Evolutionary conservation across 768 basidiomycete genomes (phyloP).

Genomic region (Mycena crocata): DNA sequence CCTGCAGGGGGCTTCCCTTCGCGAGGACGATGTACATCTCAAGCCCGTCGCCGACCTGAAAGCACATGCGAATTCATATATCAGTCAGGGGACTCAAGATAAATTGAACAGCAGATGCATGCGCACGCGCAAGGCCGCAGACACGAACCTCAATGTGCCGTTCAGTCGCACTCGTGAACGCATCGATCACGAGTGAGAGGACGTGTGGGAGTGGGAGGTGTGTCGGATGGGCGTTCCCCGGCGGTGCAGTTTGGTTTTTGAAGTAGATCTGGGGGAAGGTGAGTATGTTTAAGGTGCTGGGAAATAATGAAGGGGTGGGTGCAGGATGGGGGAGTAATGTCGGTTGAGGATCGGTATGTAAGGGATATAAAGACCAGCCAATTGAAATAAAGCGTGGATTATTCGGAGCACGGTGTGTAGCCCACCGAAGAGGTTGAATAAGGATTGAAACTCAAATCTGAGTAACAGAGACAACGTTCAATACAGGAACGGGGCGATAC

Average conservation of each 20-base stretch:
- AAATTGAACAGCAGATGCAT: too few relatives aligned
- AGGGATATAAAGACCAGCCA: too few relatives aligned
- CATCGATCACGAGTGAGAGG: slow-evolving; percentile 90
- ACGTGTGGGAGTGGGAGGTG: slow-evolving; percentile 87
- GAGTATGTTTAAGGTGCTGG: too few relatives aligned
- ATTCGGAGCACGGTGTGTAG: background rate
- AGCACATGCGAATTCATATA: too few relatives aligned
- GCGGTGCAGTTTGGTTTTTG: slow-evolving; percentile 89
- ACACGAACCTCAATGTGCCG: slow-evolving; percentile 91
- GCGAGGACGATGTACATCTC: slow-evolving; percentile 91
- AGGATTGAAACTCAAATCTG: background rate
- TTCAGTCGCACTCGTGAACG: slow-evolving; percentile 97
- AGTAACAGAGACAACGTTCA: too few relatives aligned
- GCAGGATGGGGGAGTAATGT: slow-evolving; percentile 11
- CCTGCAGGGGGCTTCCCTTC: slow-evolving; percentile 71
- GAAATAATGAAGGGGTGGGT: too few relatives aligned
- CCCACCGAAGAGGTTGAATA: background rate
- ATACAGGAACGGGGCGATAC: background rate
- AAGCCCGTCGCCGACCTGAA: slow-evolving; percentile 92
- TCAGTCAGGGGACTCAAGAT: too few relatives aligned
- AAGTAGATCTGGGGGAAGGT: slow-evolving; percentile 88
- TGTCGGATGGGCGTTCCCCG: slow-evolving; percentile 67
- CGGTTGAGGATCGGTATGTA: slow-evolving; percentile 21
- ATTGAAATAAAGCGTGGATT: too few relatives aligned
- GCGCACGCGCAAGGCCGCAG: too few relatives aligned